These are phyloP conservation scores for Claviceps sp. DNA, from an alignment of 2,329 filamentous ascomycete species.

Conservation along the genomic window DNA sequence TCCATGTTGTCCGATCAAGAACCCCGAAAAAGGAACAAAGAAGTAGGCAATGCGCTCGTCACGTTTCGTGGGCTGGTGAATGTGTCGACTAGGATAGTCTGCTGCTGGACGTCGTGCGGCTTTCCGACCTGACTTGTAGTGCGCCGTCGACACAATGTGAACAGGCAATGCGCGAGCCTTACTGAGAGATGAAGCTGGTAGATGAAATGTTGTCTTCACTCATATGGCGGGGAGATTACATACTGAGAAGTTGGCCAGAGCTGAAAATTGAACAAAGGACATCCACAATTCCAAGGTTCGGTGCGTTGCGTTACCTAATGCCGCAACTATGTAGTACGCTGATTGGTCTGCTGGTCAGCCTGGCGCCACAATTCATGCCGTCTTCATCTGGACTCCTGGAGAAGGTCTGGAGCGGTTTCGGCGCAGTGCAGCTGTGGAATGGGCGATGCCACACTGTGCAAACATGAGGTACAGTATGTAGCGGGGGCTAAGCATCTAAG, in stretches of 20 bases:
- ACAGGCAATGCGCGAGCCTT: background rate
- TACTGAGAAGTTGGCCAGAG: background rate
- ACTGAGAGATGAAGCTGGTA: background rate
- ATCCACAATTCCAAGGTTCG: background rate
- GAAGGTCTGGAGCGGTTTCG: background rate
- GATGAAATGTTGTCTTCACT: background rate
- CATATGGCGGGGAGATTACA: background rate
- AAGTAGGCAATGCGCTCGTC: background rate
- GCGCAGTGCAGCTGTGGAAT: background rate
- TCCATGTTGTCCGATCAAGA: conserved; percentile 36
- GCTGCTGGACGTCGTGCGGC: background rate
- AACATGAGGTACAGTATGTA: background rate
- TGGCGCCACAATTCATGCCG: background rate
- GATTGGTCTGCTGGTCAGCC: background rate
- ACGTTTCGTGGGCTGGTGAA: background rate
- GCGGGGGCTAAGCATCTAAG: too few relatives aligned
- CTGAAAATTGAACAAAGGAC: background rate
- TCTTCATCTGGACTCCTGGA: background rate
- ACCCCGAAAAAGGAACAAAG: background rate
- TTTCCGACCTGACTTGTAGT: background rate
- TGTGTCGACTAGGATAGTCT: background rate
- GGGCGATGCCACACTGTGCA: background rate
- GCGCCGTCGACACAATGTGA: too few relatives aligned
- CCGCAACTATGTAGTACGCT: background rate
- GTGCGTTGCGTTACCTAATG: background rate